Percentiles rank a stretch among this genome's conserved stretches.
Evolutionary conservation across 352 stramenopile genomes (phyloP).

Genomic region (Phytopythium aichiense): DNA sequence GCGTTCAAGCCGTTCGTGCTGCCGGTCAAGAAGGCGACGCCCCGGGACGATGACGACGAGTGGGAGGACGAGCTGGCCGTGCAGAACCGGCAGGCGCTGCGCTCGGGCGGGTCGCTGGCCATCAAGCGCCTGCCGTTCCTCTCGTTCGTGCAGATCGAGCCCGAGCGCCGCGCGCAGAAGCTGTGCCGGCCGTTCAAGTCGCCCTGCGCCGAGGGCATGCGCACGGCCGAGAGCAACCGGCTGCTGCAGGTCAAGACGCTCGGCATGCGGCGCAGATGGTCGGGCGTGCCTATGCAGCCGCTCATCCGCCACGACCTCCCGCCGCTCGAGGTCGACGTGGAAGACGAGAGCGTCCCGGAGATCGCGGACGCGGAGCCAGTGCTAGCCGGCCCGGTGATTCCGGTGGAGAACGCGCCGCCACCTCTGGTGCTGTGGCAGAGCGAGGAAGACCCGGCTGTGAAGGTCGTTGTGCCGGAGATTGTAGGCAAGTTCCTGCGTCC

Average conservation of each 20-base stretch:
- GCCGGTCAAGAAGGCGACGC: slow-evolving; percentile 36
- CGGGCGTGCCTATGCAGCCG: slow-evolving; percentile 35
- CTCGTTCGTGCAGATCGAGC: slow-evolving; percentile 71
- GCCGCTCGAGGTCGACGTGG: slow-evolving; percentile 57
- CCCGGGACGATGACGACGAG: slow-evolving; percentile 18
- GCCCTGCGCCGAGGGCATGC: slow-evolving; percentile 47
- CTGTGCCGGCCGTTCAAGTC: slow-evolving; percentile 77
- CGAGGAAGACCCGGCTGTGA: slow-evolving; percentile 49
- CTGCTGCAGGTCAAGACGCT: slow-evolving; percentile 81
- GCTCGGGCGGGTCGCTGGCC: slow-evolving; percentile 40
- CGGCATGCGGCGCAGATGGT: slow-evolving; percentile 69
- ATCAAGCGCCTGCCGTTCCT: slow-evolving; percentile 82
- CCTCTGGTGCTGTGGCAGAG: slow-evolving; percentile 82
- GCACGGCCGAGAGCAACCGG: slow-evolving; percentile 72
- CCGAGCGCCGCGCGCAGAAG: slow-evolving; percentile 45
- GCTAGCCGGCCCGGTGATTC: slow-evolving; percentile 8
- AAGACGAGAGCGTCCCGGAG: slow-evolving; percentile 39
- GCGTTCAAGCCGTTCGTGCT: slow-evolving; percentile 82
- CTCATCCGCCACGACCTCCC: slow-evolving; percentile 64
- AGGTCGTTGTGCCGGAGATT: slow-evolving; percentile 85
- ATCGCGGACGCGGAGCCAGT: slow-evolving; percentile 21
- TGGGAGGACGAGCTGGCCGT: slow-evolving; percentile 31
- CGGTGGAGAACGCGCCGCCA: slow-evolving; percentile 34
- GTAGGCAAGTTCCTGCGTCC: slow-evolving; percentile 94
- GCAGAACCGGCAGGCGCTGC: slow-evolving; percentile 48